Evolutionary conservation across 371 early-diverging fungal species (phyloP).

Genomic region (Mortierella sp.): DNA sequence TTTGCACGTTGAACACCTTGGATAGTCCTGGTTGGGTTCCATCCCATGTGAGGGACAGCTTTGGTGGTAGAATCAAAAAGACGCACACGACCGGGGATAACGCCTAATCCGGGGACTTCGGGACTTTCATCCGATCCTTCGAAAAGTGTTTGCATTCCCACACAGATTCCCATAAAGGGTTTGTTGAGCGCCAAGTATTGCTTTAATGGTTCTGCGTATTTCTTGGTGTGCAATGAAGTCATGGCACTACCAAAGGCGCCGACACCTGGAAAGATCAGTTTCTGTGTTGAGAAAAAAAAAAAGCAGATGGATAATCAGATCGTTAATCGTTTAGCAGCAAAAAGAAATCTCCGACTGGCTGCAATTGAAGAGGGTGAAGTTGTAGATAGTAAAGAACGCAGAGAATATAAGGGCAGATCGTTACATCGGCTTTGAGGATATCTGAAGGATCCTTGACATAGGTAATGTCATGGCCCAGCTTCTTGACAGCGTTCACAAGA

Average conservation of each 20-base stretch:
- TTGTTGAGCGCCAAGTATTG: slow-evolving; percentile 85
- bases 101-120: slow-evolving; percentile 84
- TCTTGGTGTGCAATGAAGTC: slow-evolving; percentile 78
- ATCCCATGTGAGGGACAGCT: slow-evolving; percentile 98
- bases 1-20: slow-evolving; percentile 43
- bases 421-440: slow-evolving; percentile 90
- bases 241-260: slow-evolving; percentile 97
- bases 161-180: slow-evolving; percentile 98
- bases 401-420: slow-evolving; percentile 8
- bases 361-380: not conserved
- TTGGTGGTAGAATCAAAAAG: slow-evolving; percentile 77
- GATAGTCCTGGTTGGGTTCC: slow-evolving; percentile 80
- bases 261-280: slow-evolving; percentile 98
- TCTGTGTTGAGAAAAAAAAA: slow-evolving; percentile 63
- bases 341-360: slow-evolving; percentile 30
- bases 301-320: not conserved
- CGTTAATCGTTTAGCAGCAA: not conserved
- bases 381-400: not conserved
- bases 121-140: slow-evolving; percentile 92
- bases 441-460: slow-evolving; percentile 82
- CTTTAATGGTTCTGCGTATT: slow-evolving; percentile 85
- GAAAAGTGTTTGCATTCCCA: slow-evolving; percentile 97
- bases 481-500: slow-evolving; percentile 92
- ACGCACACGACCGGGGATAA: slow-evolving; percentile 82
- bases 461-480: slow-evolving; percentile 88